Evolutionary conservation across 176 grass and related monocot genomes (phyloP).

Genomic region (Pontederia paniculata): DNA sequence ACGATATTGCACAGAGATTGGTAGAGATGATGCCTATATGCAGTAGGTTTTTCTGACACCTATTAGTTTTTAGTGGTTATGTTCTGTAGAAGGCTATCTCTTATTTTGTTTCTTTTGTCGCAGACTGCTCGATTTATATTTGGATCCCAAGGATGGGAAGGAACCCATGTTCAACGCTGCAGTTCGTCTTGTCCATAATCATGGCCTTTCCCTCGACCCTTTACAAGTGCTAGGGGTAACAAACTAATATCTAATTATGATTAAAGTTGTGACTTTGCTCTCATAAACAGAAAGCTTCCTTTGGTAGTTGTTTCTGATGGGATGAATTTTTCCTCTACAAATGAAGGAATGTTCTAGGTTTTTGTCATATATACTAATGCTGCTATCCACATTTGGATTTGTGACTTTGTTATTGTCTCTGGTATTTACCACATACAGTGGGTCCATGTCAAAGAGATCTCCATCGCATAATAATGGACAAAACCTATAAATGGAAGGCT

Average conservation of each 20-base stretch:
- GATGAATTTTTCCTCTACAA: background rate
- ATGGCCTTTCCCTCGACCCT: conserved; percentile 82
- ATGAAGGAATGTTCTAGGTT: background rate
- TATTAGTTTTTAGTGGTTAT: conserved; percentile 14
- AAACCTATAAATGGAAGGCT: too few relatives aligned
- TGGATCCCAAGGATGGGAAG: conserved; percentile 91
- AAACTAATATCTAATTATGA: background rate
- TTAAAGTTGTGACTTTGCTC: too few relatives aligned
- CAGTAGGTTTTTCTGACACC: conserved; percentile 54
- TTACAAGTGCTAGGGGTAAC: conserved; percentile 95
- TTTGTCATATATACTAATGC: too few relatives aligned
- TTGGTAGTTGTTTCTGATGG: too few relatives aligned
- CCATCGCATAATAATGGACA: too few relatives aligned
- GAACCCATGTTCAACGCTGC: conserved; percentile 95
- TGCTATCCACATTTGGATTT: too few relatives aligned
- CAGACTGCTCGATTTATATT: conserved; percentile 93
- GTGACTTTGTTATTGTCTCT: too few relatives aligned
- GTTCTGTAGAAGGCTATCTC: conserved; percentile 5
- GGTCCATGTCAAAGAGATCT: too few relatives aligned
- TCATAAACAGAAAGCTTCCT: background rate
- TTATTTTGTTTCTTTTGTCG: conserved; percentile 16
- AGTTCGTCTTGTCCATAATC: conserved; percentile 93
- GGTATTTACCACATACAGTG: too few relatives aligned
- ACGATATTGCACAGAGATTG: conserved; percentile 96
- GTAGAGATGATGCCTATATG: conserved; percentile 97